Percentiles rank a stretch among this genome's conserved stretches.
Conservation (phyloP, 192 early-diverging fungal species). For the Backusella tuberculispora region DNA sequence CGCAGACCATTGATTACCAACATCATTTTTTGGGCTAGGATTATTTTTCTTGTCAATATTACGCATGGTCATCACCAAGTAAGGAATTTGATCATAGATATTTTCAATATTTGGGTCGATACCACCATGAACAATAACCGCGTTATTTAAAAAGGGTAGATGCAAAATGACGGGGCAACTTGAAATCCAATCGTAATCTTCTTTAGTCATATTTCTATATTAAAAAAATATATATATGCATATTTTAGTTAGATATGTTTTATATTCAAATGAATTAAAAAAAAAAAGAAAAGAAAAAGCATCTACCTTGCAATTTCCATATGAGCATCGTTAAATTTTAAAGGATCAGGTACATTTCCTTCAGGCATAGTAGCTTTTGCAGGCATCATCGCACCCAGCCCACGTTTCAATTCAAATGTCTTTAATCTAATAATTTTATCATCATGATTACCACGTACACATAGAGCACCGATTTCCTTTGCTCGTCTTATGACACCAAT, state of each 20-base stretch:
- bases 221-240: not conserved
- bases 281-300: not conserved
- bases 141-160: constrained; percentile 42
- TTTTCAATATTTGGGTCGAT: constrained; percentile 51
- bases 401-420: constrained; percentile 28
- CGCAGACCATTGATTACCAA: constrained; percentile 45
- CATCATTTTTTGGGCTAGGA: constrained; percentile 36
- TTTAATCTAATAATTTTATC: constrained; percentile 67
- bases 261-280: not conserved
- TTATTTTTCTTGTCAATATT: constrained; percentile 48
- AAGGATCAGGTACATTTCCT: constrained; percentile 37
- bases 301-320: constrained; percentile 38
- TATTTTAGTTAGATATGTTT: not conserved
- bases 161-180: constrained; percentile 57
- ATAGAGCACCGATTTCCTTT: constrained; percentile 47
- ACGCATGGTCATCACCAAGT: constrained; percentile 64
- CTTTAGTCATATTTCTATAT: constrained; percentile 37
- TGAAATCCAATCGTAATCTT: constrained; percentile 55
- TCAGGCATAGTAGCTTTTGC: constrained; percentile 27
- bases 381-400: not conserved
- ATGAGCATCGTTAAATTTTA: constrained; percentile 39
- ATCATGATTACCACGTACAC: constrained; percentile 78
- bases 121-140: constrained; percentile 71
- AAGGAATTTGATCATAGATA: constrained; percentile 56
- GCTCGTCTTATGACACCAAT: constrained; percentile 58